A percentile compares a stretch with the other conserved stretches of the same genome.
Conservation (phyloP, 2,329 filamentous ascomycete genomes). For the Trichoderma sp. region DNA sequence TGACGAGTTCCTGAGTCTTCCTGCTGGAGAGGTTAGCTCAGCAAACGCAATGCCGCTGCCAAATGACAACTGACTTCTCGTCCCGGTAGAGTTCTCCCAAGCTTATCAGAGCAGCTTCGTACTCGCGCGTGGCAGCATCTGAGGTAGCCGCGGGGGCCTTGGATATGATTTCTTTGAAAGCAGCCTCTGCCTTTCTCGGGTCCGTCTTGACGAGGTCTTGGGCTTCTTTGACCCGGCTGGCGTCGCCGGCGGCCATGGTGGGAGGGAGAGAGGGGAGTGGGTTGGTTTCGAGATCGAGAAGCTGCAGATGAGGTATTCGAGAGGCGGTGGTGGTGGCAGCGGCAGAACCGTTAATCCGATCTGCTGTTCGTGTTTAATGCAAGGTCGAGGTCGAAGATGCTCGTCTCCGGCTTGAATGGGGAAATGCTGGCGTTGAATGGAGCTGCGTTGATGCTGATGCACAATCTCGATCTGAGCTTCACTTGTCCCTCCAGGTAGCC, state of each 20-base stretch:
- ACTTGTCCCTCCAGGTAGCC: constrained; percentile 34
- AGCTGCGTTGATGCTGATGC: constrained; percentile 10
- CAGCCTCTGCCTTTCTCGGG: constrained; percentile 76
- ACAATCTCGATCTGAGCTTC: constrained; percentile 19
- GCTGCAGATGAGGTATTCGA: neutral
- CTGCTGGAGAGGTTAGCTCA: constrained; percentile 39
- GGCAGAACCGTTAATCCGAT: neutral
- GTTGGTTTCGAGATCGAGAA: neutral
- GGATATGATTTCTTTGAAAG: constrained; percentile 87
- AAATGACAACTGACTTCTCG: constrained; percentile 60
- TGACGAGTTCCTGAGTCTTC: constrained; percentile 79
- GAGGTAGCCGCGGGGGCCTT: constrained; percentile 77
- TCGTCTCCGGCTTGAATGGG: neutral
- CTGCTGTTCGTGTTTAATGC: neutral
- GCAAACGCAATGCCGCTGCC: neutral
- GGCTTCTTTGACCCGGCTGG: constrained; percentile 77
- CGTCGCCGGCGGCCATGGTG: constrained; percentile 57
- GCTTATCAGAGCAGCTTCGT: constrained; percentile 82
- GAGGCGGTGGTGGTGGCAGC: neutral
- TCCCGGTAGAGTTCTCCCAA: constrained; percentile 92
- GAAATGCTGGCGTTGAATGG: neutral
- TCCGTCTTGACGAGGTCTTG: constrained; percentile 78
- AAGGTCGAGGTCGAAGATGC: neutral
- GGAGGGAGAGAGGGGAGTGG: neutral
- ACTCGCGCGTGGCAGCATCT: constrained; percentile 84